Base-by-base conservation (phyloP, 2,329 filamentous ascomycete genomes). In the Fusarium sp. region DNA sequence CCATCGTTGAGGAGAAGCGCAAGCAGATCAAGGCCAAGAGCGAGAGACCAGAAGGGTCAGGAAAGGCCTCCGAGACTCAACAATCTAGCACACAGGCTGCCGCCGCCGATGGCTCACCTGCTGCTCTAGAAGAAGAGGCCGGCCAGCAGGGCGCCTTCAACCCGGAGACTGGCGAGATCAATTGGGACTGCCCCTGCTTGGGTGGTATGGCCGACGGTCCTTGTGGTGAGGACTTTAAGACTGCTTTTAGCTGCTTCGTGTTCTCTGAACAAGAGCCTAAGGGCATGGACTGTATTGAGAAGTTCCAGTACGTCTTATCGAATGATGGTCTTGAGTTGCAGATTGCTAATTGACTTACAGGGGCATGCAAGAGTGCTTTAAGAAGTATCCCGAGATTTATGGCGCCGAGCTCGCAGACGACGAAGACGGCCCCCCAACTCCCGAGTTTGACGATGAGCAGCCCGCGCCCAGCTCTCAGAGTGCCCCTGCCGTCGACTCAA, bases 161-260 rank as follows among this genome's bases (percentile, higher is more conserved):
- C 80, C 94, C 94, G 4, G 96, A 98, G 83, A 99, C 96, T 11
- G 96, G 96, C 72, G 96, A 99, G 86, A 99, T 99, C 82, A 99
- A 99, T 85, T 99, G 96, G 96, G 96, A 98, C 79, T 99, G 96
- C 80, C 96, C 96, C 17, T 99, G 96, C 79, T 83, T 99, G 33
- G 96, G 96, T 48, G 96, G 96, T 53, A 99, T 99, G 96, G 96
- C 96, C 9, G 83, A 97, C 76, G 96, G 96, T 0, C 96, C 96
- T 54, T 99, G 96, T 78, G 96, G 96, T 47, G 93, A 96, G 78
- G 90, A 98, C 76, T 99, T 99, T 87, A 94, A 91, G 83, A 90
- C 90, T 24, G 96, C 96, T 0, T 99, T 99, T 75, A 97, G 94
- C 87, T 99, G 96, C 83, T 99, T 99, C 75, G 94, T 99, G n/a